Evolutionary conservation across 208 protist genomes (phyloP).

Genomic region (Zelonia costaricensis): DNA sequence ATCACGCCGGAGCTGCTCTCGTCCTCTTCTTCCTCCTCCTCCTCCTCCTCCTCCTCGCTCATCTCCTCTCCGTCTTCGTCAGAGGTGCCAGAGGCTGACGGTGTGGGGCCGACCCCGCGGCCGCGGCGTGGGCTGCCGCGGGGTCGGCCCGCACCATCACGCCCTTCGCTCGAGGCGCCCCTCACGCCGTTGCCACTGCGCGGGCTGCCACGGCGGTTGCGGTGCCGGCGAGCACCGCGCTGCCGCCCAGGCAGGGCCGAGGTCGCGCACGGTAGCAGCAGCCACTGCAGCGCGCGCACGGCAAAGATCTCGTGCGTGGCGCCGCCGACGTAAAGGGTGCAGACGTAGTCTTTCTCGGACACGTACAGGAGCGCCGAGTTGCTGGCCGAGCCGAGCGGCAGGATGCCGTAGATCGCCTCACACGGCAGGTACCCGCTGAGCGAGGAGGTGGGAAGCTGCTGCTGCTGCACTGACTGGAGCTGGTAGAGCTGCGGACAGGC

Average conservation of each 20-base stretch:
- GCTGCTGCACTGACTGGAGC: slow-evolving; percentile 18
- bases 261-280: slow-evolving; percentile 39
- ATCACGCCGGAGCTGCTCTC: slow-evolving; percentile 9
- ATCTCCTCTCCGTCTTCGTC: neutral
- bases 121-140: too few relatives aligned
- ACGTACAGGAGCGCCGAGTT: slow-evolving; percentile 74
- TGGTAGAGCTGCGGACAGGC: slow-evolving; percentile 12
- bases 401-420: slow-evolving; percentile 71
- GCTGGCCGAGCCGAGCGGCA: slow-evolving; percentile 40
- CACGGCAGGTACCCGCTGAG: slow-evolving; percentile 34
- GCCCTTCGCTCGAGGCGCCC: too few relatives aligned
- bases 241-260: slow-evolving; percentile 1
- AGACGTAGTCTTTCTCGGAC: slow-evolving; percentile 34
- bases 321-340: slow-evolving; percentile 17
- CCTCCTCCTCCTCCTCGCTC: slow-evolving; percentile 10
- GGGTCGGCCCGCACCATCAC: neutral
- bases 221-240: neutral
- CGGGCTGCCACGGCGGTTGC: neutral
- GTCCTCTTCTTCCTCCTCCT: slow-evolving; percentile 7
- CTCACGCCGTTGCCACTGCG: neutral
- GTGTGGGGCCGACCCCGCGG: too few relatives aligned
- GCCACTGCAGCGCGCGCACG: slow-evolving; percentile 54
- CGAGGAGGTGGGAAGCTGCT: neutral
- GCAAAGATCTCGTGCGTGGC: slow-evolving; percentile 46
- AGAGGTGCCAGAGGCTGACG: neutral